These are phyloP conservation scores for Magnaporthales sp. DNA, from an alignment of 2,329 filamentous ascomycete genomes.

Conservation along the genomic window DNA sequence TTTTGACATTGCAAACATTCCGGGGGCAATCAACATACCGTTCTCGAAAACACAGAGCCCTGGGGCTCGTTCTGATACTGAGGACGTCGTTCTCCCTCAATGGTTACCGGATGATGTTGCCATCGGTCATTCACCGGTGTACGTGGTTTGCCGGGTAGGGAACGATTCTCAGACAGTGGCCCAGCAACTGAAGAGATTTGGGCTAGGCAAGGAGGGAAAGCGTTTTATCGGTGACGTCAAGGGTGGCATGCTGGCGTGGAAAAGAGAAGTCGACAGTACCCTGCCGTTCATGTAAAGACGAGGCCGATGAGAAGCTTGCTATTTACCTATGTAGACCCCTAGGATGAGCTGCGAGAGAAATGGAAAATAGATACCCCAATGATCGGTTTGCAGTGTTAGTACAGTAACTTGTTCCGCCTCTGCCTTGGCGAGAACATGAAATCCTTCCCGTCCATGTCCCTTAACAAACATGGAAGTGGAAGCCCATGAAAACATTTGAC, in stretches of 20 bases:
- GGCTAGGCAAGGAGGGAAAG: constrained; percentile 39
- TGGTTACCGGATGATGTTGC: constrained; percentile 30
- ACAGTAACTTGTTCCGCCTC: not conserved
- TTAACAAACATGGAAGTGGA: not conserved
- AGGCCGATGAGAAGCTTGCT: not conserved
- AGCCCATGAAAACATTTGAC: not conserved
- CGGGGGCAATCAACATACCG: constrained; percentile 67
- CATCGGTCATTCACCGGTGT: constrained; percentile 44
- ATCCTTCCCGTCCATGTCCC: not conserved
- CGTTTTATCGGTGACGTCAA: constrained; percentile 61
- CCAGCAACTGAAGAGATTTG: constrained; percentile 54
- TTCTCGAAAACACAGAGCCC: constrained; percentile 39
- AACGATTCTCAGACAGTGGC: constrained; percentile 71
- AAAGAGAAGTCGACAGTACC: constrained; percentile 51
- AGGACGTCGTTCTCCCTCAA: not conserved
- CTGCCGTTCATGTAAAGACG: constrained; percentile 40
- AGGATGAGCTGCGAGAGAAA: not conserved
- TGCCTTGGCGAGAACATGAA: not conserved
- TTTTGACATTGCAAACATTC: constrained; percentile 69
- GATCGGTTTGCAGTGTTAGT: not conserved
- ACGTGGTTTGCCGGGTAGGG: constrained; percentile 64
- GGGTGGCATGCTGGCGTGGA: constrained; percentile 68
- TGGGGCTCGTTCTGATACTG: constrained; percentile 4
- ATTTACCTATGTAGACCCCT: not conserved
- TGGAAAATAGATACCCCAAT: not conserved